Conservation (phyloP, 345 rosid genomes). For the Eucalyptus rudis region DNA sequence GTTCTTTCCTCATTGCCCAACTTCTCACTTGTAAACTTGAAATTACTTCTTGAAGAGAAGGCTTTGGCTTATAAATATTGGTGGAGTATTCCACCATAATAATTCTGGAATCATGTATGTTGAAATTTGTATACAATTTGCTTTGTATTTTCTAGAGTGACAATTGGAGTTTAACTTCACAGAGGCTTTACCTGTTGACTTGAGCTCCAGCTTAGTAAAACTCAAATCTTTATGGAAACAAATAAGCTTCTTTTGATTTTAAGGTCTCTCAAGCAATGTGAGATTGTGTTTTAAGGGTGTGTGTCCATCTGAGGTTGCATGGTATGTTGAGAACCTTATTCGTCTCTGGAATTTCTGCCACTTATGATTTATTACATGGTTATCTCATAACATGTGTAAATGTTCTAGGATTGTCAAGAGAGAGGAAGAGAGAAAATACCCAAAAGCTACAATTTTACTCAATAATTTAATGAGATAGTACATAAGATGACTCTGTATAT, state of each 20-base stretch:
- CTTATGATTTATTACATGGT: not conserved
- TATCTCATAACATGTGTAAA: not conserved
- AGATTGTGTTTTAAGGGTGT: not conserved
- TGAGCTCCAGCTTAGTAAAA: not conserved
- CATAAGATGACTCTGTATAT: not conserved
- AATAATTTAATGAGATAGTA: not conserved
- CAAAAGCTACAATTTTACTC: not conserved
- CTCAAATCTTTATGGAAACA: not conserved
- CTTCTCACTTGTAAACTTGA: not conserved
- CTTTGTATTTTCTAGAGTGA: not conserved
- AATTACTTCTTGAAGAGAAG: not conserved
- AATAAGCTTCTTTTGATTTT: not conserved
- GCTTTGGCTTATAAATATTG: not conserved
- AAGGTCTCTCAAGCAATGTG: not conserved
- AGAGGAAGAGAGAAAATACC: not conserved
- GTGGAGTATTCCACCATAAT: not conserved
- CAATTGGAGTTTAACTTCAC: not conserved
- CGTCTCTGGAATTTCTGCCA: not conserved
- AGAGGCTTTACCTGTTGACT: not conserved
- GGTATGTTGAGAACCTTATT: not conserved
- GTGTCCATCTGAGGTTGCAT: not conserved
- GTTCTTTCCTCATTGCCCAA: not conserved
- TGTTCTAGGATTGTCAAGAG: not conserved
- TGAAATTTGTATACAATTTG: not conserved
- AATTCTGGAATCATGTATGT: not conserved